Percentiles rank a stretch among this genome's conserved stretches.
These are phyloP conservation scores for Boechera divaricarpa DNA, from an alignment of 345 rosid species.

Conservation along the genomic window DNA sequence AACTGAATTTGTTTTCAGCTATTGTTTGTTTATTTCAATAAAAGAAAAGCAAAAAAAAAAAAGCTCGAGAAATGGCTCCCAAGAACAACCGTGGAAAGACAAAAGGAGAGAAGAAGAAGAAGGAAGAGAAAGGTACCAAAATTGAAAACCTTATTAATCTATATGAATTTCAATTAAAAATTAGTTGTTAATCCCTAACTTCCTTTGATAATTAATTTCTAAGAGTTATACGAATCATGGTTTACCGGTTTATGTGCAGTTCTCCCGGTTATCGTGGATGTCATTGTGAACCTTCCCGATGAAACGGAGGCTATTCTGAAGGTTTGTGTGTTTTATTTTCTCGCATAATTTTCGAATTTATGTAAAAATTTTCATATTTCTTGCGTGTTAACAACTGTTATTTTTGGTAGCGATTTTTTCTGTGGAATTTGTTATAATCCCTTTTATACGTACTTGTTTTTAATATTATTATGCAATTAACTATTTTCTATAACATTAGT, in stretches of 20 bases:
- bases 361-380: slow-evolving; percentile 29
- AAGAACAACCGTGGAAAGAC: slow-evolving; percentile 90
- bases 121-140: slow-evolving; percentile 82
- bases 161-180: not conserved
- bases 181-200: not conserved
- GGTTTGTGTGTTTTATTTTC: slow-evolving; percentile 53
- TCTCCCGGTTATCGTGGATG: slow-evolving; percentile 86
- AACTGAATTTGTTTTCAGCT: slow-evolving; percentile 24
- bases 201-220: not conserved
- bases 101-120: slow-evolving; percentile 96
- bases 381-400: slow-evolving; percentile 45
- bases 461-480: not conserved
- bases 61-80: slow-evolving; percentile 76
- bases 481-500: not conserved
- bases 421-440: slow-evolving; percentile 18
- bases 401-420: slow-evolving; percentile 26
- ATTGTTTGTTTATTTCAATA: slow-evolving; percentile 18
- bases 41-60: slow-evolving; percentile 34
- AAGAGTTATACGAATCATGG: not conserved
- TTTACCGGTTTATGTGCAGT: slow-evolving; percentile 58
- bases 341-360: slow-evolving; percentile 14
- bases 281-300: slow-evolving; percentile 82
- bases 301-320: slow-evolving; percentile 75
- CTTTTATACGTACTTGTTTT: too few relatives aligned
- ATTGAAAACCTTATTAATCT: not conserved